phyloP scores from a whole-genome alignment of 1,284 basidiomycete species.

The Amylostereum areolatum region DNA sequence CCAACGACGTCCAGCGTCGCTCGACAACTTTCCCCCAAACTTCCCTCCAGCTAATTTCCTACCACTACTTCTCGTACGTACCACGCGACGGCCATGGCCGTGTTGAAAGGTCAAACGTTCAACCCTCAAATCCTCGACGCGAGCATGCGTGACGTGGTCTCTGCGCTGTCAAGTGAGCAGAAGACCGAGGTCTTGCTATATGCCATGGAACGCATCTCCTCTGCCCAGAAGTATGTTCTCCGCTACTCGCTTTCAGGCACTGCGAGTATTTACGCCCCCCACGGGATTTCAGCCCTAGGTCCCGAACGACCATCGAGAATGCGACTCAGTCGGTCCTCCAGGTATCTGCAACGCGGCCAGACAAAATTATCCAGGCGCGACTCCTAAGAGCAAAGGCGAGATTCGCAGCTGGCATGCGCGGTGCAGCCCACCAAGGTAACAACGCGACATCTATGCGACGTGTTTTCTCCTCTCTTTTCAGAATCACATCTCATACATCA shows the following conservation, averaged over 20 bases:
- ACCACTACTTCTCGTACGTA: no score
- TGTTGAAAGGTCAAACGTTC: no score
- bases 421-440: constrained; percentile 61
- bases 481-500: constrained; percentile 12
- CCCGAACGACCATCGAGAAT: constrained; percentile 63
- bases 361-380: constrained; percentile 51
- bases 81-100: no score
- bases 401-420: constrained; percentile 49
- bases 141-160: constrained; percentile 58
- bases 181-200: constrained; percentile 63
- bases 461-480: background rate
- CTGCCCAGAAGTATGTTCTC: constrained; percentile 19
- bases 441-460: constrained; percentile 1
- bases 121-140: constrained; percentile 70
- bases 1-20: no score
- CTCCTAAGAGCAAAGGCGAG: constrained; percentile 59
- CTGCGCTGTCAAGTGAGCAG: constrained; percentile 50
- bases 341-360: constrained; percentile 45
- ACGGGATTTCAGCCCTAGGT: constrained; percentile 26
- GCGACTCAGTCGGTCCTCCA: constrained; percentile 65
- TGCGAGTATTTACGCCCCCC: background rate
- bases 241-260: constrained; percentile 2
- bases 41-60: no score
- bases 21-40: no score
- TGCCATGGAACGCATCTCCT: constrained; percentile 47